Percentiles rank a stretch among this genome's conserved stretches.
These are phyloP conservation scores for Meredithiella fracta DNA, from an alignment of 2,329 filamentous ascomycete species.

Conservation along the genomic window DNA sequence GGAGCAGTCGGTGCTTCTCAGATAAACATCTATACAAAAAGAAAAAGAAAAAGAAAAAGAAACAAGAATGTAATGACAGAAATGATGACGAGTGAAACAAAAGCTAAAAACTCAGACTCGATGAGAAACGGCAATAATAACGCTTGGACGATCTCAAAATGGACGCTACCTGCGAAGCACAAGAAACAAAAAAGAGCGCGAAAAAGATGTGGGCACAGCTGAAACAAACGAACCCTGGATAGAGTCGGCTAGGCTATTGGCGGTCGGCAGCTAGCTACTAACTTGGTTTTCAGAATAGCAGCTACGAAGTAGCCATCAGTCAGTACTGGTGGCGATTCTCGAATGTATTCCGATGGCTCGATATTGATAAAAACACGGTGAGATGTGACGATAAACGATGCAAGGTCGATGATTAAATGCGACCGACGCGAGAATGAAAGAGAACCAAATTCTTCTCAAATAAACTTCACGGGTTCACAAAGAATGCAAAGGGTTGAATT, in stretches of 20 bases:
- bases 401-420: too few species aligned
- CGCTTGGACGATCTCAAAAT: constrained; percentile 2
- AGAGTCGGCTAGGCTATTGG: too few species aligned
- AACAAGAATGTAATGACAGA: not conserved
- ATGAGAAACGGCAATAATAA: not conserved
- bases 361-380: too few species aligned
- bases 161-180: not conserved
- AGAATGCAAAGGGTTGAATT: too few species aligned
- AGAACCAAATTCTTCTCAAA: too few species aligned
- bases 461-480: too few species aligned
- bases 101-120: not conserved
- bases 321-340: too few species aligned
- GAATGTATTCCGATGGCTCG: too few species aligned
- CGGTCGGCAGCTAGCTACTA: too few species aligned
- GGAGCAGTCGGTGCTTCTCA: not conserved
- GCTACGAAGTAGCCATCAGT: too few species aligned
- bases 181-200: constrained; percentile 3
- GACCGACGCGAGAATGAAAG: too few species aligned
- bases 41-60: not conserved
- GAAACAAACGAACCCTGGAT: not conserved
- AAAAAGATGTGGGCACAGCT: not conserved
- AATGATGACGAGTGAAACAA: not conserved
- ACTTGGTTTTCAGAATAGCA: not conserved
- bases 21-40: constrained; percentile 1
- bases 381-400: too few species aligned